Conservation (phyloP, 164 flowering plant genomes). For the Vitis rupestris region DNA sequence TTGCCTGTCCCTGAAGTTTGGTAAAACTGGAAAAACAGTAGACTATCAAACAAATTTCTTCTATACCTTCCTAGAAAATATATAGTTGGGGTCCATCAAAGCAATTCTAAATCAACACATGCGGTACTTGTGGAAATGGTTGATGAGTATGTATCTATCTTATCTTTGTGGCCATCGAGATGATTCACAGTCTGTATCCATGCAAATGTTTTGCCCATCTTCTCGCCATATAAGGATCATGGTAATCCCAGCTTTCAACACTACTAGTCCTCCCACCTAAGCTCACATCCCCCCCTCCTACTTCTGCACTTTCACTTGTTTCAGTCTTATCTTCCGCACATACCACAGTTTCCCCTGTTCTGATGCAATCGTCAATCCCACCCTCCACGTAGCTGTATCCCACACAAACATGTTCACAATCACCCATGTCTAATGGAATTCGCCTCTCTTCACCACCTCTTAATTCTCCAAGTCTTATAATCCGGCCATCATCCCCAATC, state of each 20-base stretch:
- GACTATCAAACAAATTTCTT: background rate
- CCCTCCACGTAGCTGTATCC: constrained; percentile 71
- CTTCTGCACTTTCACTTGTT: constrained; percentile 19
- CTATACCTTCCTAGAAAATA: background rate
- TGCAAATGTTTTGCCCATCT: constrained; percentile 96
- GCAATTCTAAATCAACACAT: no score
- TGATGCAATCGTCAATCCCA: constrained; percentile 46
- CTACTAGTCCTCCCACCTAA: constrained; percentile 54
- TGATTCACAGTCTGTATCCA: constrained; percentile 59
- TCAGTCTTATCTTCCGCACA: constrained; percentile 43
- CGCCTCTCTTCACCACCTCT: constrained; percentile 81
- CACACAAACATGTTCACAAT: constrained; percentile 37
- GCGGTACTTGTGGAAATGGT: no score
- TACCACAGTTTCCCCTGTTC: constrained; percentile 60
- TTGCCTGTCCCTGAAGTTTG: background rate
- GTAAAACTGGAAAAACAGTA: background rate
- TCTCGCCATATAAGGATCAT: constrained; percentile 87
- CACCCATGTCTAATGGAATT: constrained; percentile 48
- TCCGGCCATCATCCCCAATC: constrained; percentile 53
- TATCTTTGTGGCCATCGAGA: background rate
- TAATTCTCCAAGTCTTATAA: constrained; percentile 63
- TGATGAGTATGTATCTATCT: no score
- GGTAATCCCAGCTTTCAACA: constrained; percentile 76
- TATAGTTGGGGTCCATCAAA: background rate
- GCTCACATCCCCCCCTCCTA: constrained; percentile 26